Percentiles rank a stretch among this genome's conserved stretches.
These are phyloP conservation scores for Cercospora sojina DNA, from an alignment of 2,329 filamentous ascomycete genomes.

Conservation along the genomic window DNA sequence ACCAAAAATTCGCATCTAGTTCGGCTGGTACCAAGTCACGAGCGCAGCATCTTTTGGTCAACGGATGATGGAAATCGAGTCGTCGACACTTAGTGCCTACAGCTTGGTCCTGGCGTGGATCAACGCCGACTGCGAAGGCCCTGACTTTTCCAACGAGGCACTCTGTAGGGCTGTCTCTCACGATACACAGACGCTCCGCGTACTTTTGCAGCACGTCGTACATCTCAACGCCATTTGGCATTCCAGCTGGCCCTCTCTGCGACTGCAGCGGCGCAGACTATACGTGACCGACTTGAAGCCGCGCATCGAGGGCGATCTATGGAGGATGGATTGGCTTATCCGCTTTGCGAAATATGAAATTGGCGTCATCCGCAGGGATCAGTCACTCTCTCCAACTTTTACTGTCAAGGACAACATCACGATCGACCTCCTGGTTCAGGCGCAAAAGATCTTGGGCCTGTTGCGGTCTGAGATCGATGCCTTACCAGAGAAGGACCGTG, in stretches of 20 bases:
- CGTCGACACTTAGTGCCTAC: conserved; percentile 15
- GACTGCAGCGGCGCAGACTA: conserved; percentile 10
- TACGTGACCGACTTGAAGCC: conserved; percentile 17
- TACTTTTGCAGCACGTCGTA: conserved; percentile 16
- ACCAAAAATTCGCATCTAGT: background rate
- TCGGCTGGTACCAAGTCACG: background rate
- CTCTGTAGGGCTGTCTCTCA: conserved; percentile 15
- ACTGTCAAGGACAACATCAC: conserved; percentile 11
- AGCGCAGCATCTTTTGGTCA: background rate
- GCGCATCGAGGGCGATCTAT: conserved; percentile 6
- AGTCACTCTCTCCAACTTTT: background rate
- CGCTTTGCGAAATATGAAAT: conserved; percentile 12
- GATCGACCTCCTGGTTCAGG: conserved; percentile 12
- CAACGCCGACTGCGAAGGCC: background rate
- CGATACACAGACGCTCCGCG: conserved; percentile 13
- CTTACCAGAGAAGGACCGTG: conserved; percentile 7
- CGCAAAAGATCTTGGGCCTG: conserved; percentile 5
- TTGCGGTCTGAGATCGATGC: conserved; percentile 11
- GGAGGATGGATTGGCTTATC: conserved; percentile 10
- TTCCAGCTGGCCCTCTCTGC: conserved; percentile 15
- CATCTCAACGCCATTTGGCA: conserved; percentile 14
- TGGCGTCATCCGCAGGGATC: conserved; percentile 4
- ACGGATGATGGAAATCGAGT: background rate
- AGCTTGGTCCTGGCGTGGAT: conserved; percentile 13
- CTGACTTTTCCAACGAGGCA: conserved; percentile 13